These are phyloP conservation scores for Alternaria metachromatica DNA, from an alignment of 2,329 filamentous ascomycete species.

Conservation along the genomic window DNA sequence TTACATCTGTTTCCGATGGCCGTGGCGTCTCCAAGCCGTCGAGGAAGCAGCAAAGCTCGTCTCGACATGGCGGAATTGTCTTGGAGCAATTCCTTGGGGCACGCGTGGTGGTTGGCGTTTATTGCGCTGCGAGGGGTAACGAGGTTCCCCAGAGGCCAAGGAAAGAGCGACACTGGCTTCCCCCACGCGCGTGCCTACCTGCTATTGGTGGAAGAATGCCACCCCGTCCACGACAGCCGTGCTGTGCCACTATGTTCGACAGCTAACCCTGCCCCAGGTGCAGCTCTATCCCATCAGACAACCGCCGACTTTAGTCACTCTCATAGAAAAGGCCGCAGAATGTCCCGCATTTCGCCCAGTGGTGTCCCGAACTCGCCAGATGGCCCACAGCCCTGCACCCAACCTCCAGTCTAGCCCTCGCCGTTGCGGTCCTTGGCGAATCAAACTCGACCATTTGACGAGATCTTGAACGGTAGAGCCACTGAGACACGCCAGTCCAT, in stretches of 20 bases:
- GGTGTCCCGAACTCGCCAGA: slow-evolving; percentile 37
- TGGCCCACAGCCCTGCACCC: slow-evolving; percentile 34
- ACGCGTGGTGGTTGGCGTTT: background rate
- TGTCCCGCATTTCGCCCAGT: slow-evolving; percentile 44
- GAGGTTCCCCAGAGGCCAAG: slow-evolving; percentile 44
- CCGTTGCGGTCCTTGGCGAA: slow-evolving; percentile 35
- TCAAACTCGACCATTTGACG: slow-evolving; percentile 28
- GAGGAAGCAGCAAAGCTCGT: background rate
- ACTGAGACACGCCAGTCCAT: slow-evolving; percentile 28
- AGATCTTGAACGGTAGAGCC: slow-evolving; percentile 29
- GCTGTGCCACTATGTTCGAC: slow-evolving; percentile 34
- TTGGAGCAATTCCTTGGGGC: background rate
- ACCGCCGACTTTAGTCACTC: slow-evolving; percentile 46
- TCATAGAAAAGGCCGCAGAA: slow-evolving; percentile 41
- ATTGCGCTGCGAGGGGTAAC: slow-evolving; percentile 13
- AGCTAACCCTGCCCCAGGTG: slow-evolving; percentile 31
- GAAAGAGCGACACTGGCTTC: slow-evolving; percentile 18
- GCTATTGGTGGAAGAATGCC: slow-evolving; percentile 42
- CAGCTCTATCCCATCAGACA: slow-evolving; percentile 27
- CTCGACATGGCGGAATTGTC: background rate
- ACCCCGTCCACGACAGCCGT: slow-evolving; percentile 17
- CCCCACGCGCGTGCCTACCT: slow-evolving; percentile 32
- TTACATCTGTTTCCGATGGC: background rate
- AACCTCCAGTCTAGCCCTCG: slow-evolving; percentile 28
- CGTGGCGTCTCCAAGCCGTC: background rate